Percentiles rank a stretch among this genome's conserved stretches.
These are phyloP conservation scores for Phylloporus sp. DNA, from an alignment of 768 basidiomycete species.

Conservation along the genomic window DNA sequence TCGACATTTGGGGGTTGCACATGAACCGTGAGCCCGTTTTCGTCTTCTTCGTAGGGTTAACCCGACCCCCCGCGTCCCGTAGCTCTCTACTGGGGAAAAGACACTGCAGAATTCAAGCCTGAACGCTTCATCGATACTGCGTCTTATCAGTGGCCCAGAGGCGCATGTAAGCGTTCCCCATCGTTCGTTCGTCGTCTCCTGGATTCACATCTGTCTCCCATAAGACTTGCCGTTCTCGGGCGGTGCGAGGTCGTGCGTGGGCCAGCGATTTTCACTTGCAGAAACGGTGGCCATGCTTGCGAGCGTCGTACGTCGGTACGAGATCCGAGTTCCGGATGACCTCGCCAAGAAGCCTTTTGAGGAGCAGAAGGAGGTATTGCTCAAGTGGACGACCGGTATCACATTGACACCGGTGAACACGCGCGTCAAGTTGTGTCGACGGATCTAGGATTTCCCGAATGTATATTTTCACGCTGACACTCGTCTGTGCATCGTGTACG, in stretches of 20 bases:
- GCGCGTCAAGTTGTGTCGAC: conserved; percentile 20
- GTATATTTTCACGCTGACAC: not conserved
- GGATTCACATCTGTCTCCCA: not conserved
- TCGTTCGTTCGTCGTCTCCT: no score
- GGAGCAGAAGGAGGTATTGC: conserved; percentile 31
- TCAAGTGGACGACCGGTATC: conserved; percentile 36
- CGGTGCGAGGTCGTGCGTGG: conserved; percentile 45
- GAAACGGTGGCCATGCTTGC: conserved; percentile 42
- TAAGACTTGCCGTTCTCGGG: conserved; percentile 43
- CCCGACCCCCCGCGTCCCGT: not conserved
- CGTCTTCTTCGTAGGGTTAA: not conserved
- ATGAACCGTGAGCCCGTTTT: conserved; percentile 36
- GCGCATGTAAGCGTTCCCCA: conserved; percentile 40
- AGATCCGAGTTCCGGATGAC: conserved; percentile 37
- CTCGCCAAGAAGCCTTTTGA: conserved; percentile 25
- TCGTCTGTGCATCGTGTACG: not conserved
- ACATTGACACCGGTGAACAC: conserved; percentile 33
- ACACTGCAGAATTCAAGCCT: conserved; percentile 41
- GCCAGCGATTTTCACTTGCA: conserved; percentile 43
- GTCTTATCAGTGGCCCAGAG: conserved; percentile 46
- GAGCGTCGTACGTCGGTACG: conserved; percentile 38
- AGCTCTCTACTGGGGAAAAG: conserved; percentile 50
- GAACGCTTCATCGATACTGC: conserved; percentile 48
- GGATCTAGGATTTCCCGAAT: not conserved
- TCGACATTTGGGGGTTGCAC: conserved; percentile 43